A percentile compares a stretch with the other conserved stretches of the same genome.
Evolutionary conservation across 352 stramenopile species (phyloP).

Genomic region (Globisporangium okanoganense): DNA sequence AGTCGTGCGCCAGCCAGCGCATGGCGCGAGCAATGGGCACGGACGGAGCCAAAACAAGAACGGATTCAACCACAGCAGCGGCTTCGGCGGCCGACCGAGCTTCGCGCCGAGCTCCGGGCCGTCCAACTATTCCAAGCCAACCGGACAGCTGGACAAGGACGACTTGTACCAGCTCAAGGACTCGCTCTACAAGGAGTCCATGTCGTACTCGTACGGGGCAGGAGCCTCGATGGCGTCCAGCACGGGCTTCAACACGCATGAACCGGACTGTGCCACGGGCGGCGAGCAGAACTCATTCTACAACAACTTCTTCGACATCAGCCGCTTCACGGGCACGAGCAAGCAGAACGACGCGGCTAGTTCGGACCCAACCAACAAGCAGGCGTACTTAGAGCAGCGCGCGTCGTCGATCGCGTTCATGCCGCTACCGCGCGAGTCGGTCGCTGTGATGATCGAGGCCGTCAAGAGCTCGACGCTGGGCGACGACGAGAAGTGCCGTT

Average conservation of each 20-base stretch:
- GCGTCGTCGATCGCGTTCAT: conserved; percentile 24
- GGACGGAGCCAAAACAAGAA: conserved; percentile 1
- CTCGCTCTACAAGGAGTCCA: conserved; percentile 28
- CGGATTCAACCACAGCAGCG: conserved; percentile 10
- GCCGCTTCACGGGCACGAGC: conserved; percentile 15
- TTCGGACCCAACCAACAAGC: neutral
- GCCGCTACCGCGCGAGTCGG: conserved; percentile 47
- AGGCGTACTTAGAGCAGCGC: conserved; percentile 10
- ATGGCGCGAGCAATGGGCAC: conserved; percentile 12
- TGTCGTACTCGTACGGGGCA: conserved; percentile 13
- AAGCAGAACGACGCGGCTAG: neutral
- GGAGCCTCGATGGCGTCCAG: conserved; percentile 2
- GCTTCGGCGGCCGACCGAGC: conserved; percentile 16
- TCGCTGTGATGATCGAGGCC: conserved; percentile 53
- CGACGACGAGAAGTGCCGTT: conserved; percentile 51
- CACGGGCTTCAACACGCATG: conserved; percentile 1
- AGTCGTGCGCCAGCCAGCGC: conserved; percentile 5
- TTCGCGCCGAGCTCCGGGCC: conserved; percentile 22
- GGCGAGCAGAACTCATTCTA: conserved; percentile 29
- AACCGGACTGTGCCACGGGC: conserved; percentile 17
- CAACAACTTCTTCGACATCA: conserved; percentile 35
- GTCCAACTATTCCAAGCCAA: conserved; percentile 21
- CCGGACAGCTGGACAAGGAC: conserved; percentile 21
- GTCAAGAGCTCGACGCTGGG: conserved; percentile 44
- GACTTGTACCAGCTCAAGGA: conserved; percentile 41